phyloP scores from a whole-genome alignment of 306 rosid genomes.

The Ormosia semicastrata region DNA sequence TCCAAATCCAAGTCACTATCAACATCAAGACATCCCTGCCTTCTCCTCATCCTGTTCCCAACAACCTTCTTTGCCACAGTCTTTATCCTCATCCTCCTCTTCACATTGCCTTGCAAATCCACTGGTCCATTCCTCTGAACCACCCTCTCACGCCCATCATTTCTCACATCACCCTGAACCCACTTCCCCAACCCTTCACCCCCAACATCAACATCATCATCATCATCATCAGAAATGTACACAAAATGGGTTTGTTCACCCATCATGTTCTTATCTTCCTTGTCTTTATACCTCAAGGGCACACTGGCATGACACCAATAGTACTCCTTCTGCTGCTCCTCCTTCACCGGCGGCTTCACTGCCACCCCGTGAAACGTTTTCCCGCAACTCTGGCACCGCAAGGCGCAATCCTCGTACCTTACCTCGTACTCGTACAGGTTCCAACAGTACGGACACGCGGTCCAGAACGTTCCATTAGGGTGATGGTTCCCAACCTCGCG shows the following conservation, averaged over 20 bases:
- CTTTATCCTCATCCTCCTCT: constrained; percentile 42
- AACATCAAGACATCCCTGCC: not conserved
- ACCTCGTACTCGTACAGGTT: constrained; percentile 52
- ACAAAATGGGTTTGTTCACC: not conserved
- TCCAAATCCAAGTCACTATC: constrained; percentile 5
- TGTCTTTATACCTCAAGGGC: constrained; percentile 25
- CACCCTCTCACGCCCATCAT: constrained; percentile 1
- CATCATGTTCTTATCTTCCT: not conserved
- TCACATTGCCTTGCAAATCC: constrained; percentile 15
- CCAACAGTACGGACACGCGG: constrained; percentile 74
- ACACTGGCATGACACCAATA: constrained; percentile 36
- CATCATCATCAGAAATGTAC: constrained; percentile 28
- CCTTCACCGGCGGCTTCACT: constrained; percentile 46
- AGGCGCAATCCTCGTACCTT: constrained; percentile 46
- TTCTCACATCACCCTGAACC: not conserved
- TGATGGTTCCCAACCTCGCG: not conserved
- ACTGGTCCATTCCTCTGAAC: not conserved
- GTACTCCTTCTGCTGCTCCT: constrained; percentile 43
- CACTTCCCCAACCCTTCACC: not conserved
- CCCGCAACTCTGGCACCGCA: constrained; percentile 58
- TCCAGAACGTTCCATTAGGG: constrained; percentile 57
- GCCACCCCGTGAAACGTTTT: constrained; percentile 57
- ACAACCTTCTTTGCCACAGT: constrained; percentile 39
- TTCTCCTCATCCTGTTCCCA: constrained; percentile 31
- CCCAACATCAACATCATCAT: not conserved